Base-by-base conservation (phyloP, 768 basidiomycete species). In the Tricholoma bakamatsutake region DNA sequence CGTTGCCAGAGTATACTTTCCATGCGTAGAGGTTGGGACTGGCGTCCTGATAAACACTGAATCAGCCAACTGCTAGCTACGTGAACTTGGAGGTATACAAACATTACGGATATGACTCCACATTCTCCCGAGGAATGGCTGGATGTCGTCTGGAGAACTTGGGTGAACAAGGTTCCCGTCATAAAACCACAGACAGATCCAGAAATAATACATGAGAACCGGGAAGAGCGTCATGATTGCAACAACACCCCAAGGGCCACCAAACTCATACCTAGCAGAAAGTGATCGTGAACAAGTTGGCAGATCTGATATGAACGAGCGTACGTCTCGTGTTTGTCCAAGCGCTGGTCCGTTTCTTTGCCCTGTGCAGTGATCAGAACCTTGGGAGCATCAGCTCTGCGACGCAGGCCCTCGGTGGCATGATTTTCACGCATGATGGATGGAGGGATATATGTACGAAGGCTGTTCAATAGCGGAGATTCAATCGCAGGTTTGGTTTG, bases 141-240 rank as follows among this genome's bases (percentile, higher is more conserved):
- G 60, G 39, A 94, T 77, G 56, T 91, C 90, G 27, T 81, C 82
- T 28, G 80, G 56, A 7, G 88, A 88, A 12, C 71, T 71, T 0
- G 93, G 94, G 59, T 77, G 69, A 7, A 88, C 82, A 34, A 94
- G 75, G 60, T 80, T 80, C 40, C 97, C 97, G 61, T 97, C 88
- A 67, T 98, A 94, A 71, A 95, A 96, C 84, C 88, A 92, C 34
- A 98, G 80, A 66, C 97, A 99, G 56, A 92, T 92, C 93, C 93
- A 98, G 59, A 98, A 82, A 75, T 98, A 99, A 71, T 97, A 99
- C 94, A 99, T 98, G 58, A 98, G 79, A 24, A 88, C 70, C 0
- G 97, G 97, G 67, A 99, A 99, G 47, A 89, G 87, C 17, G 85
- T 77, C 89, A 99, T 98, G 74, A 99, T 98, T 11, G 88, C 89